Base-by-base conservation (phyloP, 805 yeast species). In the Hemisphaericaspora nanyangensis region DNA sequence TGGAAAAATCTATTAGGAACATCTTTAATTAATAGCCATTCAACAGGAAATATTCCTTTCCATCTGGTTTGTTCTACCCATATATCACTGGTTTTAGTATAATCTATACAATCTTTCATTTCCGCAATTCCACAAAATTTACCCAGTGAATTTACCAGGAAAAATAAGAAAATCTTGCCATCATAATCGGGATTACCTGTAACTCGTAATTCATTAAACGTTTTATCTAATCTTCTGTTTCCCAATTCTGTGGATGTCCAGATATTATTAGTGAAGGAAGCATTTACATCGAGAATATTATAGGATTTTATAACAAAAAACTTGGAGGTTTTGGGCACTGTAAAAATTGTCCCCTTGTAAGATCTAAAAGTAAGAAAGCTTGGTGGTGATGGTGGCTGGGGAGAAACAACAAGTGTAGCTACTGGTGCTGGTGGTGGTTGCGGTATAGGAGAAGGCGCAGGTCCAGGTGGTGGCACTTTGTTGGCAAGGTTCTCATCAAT, bases 191-290 rank as follows among this genome's bases (percentile, higher is more conserved):
- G n/a, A 8, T 56, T 52, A 2, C 50, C 56, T 3, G 47, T 35
- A 20, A 37, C 22, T 16, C 42, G 30, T 34, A 48, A 40, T 6
- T 55, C 58, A 4, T 47, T 46, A 40, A 45, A 78, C 0, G 80
- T 77, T 38, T 58, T 63, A 32, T 72, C 63, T 32, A 79, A 58
- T 36, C 82, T 58, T 42, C 65, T 70, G 47, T 78, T 79, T 0
- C 84, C 85, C 37, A 70, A 58, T 22, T 67, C 74, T 0, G 84
- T 79, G 1, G 83, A 77, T 0, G 82, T 68, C 85, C 85, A 79
- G 17, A 77, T 65, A 8, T 67, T 65, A 43, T 77, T 64, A 33
- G 57, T 44, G 43, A 70, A 72, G 3, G 82, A 74, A 7, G 77
- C 66, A 38, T 60, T 61, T 10, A 79, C 72, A 47, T 79, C 80